phyloP scores from a whole-genome alignment of 495 filamentous ascomycete species.

The Cercophora samala region DNA sequence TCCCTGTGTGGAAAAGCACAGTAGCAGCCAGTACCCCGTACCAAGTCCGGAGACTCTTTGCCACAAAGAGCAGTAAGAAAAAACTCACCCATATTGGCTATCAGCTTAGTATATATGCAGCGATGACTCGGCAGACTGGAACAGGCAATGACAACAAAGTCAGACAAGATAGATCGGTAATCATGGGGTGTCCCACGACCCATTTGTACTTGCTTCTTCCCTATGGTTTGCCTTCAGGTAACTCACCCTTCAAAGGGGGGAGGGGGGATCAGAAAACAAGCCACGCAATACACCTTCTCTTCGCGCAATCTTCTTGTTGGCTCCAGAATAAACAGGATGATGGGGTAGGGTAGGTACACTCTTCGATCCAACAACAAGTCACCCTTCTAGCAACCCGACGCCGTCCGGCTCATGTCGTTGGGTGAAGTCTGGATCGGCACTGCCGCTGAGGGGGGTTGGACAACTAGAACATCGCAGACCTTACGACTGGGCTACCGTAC shows the following conservation, averaged over 20 bases:
- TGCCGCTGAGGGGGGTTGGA: background rate
- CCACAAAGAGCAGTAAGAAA: background rate
- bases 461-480: background rate
- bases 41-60: background rate
- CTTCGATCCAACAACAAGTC: conserved; percentile 10
- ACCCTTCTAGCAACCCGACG: background rate
- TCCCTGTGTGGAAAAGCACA: conserved; percentile 5
- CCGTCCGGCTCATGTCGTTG: background rate
- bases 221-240: background rate
- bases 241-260: background rate
- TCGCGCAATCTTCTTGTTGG: conserved; percentile 1
- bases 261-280: background rate
- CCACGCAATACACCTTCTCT: background rate
- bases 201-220: conserved; percentile 1
- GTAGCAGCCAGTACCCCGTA: background rate
- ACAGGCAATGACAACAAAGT: background rate
- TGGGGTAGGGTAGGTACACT: background rate
- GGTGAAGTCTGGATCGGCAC: background rate
- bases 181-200: background rate
- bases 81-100: conserved; percentile 1
- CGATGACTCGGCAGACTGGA: background rate
- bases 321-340: conserved; percentile 1
- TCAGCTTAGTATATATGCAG: background rate
- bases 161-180: background rate
- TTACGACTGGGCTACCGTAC: conserved; percentile 4